Conservation (phyloP, 192 early-diverging fungal species). For the Chytriomyces confervae region DNA sequence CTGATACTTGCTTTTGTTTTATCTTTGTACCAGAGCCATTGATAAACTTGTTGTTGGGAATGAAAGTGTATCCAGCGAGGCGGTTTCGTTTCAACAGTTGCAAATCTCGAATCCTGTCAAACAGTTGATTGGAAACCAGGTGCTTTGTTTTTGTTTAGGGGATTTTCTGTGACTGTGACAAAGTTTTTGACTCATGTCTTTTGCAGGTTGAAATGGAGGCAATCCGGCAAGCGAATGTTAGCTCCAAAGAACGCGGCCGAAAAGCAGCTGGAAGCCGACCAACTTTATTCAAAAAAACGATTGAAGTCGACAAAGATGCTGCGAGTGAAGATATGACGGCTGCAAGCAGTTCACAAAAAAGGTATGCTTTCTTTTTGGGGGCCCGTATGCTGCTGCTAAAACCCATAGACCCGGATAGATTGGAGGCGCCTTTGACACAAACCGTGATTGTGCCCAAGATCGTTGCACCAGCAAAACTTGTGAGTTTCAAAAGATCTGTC, state of each 20-base stretch:
- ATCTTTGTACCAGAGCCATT: slow-evolving; percentile 35
- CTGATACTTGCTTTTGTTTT: not conserved
- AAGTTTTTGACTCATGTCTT: too few relatives aligned
- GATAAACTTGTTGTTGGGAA: slow-evolving; percentile 37
- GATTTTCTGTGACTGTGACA: too few relatives aligned
- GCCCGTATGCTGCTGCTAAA: too few relatives aligned
- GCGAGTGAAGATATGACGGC: too few relatives aligned
- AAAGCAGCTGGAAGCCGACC: not conserved
- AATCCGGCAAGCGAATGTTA: slow-evolving; percentile 36
- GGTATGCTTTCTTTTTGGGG: too few relatives aligned
- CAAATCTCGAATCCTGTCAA: slow-evolving; percentile 70
- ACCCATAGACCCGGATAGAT: too few relatives aligned
- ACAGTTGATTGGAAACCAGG: slow-evolving; percentile 81
- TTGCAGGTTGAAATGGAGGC: slow-evolving; percentile 27
- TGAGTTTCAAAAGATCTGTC: not conserved
- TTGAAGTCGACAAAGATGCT: not conserved
- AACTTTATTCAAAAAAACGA: not conserved
- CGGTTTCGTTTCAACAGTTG: not conserved
- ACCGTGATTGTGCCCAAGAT: not conserved
- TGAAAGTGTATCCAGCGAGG: not conserved
- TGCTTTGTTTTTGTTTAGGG: not conserved
- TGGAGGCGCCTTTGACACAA: not conserved
- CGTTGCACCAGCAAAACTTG: not conserved
- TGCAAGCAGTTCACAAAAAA: too few relatives aligned
- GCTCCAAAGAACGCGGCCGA: not conserved